A percentile compares a stretch with the other conserved stretches of the same genome.
Evolutionary conservation across 345 rosid genomes (phyloP).

Genomic region (Dimocarpus longan): DNA sequence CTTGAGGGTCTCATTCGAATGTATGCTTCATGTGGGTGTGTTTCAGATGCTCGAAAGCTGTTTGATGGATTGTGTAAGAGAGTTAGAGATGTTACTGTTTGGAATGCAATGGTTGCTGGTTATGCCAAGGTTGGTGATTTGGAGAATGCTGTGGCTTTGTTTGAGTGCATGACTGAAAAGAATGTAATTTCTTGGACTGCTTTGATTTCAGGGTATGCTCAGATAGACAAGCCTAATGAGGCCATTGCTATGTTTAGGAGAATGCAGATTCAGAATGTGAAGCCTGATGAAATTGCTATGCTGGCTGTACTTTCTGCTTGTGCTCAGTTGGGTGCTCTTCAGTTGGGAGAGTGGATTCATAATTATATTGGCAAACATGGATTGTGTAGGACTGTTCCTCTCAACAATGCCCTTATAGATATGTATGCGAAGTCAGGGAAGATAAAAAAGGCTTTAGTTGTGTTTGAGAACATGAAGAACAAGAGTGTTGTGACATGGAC

Average conservation of each 20-base stretch:
- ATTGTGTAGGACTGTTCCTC: constrained; percentile 39
- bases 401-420: constrained; percentile 67
- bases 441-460: constrained; percentile 53
- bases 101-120: constrained; percentile 67
- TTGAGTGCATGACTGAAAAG: constrained; percentile 59
- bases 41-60: constrained; percentile 54
- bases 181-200: constrained; percentile 74
- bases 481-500: constrained; percentile 76
- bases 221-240: constrained; percentile 44
- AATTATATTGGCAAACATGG: constrained; percentile 42
- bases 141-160: constrained; percentile 44
- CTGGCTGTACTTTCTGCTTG: constrained; percentile 72
- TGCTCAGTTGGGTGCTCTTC: constrained; percentile 62
- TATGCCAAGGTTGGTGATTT: constrained; percentile 52
- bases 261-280: constrained; percentile 58
- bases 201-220: constrained; percentile 64
- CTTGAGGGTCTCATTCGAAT: constrained; percentile 58
- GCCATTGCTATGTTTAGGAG: constrained; percentile 56
- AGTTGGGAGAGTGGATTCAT: constrained; percentile 62
- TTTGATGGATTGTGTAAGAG: constrained; percentile 46
- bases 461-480: constrained; percentile 45
- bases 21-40: constrained; percentile 38
- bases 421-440: constrained; percentile 75
- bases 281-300: constrained; percentile 71
- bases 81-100: constrained; percentile 38